Evolutionary conservation across 768 basidiomycete species (phyloP).

Genomic region (Cystofilobasidium capitatum): DNA sequence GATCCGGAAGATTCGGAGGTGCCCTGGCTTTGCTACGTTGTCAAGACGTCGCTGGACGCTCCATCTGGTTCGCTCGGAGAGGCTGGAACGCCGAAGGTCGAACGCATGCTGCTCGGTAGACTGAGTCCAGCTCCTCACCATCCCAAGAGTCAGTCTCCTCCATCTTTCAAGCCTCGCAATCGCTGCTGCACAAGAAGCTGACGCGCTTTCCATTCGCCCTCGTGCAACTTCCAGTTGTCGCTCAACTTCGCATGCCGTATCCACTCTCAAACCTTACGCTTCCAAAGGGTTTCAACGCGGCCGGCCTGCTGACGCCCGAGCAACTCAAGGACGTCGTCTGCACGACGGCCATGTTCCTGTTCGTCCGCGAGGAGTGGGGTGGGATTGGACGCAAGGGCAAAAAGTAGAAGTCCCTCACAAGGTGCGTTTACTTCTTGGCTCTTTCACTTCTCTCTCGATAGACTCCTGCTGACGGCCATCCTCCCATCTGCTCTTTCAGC

Average conservation of each 20-base stretch:
- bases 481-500: no score
- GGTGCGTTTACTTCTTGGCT: background rate
- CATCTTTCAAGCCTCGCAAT: background rate
- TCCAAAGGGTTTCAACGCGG: background rate
- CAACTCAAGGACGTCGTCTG: slow-evolving; percentile 24
- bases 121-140: slow-evolving; percentile 23
- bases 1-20: slow-evolving; percentile 24
- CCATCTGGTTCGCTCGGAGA: background rate
- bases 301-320: background rate
- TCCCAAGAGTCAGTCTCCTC: slow-evolving; percentile 11
- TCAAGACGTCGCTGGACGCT: background rate
- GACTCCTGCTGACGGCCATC: no score
- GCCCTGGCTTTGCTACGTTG: slow-evolving; percentile 17
- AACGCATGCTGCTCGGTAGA: slow-evolving; percentile 7
- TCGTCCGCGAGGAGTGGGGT: slow-evolving; percentile 22
- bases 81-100: background rate
- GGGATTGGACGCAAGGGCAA: slow-evolving; percentile 19
- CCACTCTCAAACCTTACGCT: slow-evolving; percentile 10
- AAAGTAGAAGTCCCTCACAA: background rate
- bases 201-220: background rate
- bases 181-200: background rate
- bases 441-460: no score
- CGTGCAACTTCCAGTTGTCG: slow-evolving; percentile 10
- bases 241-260: slow-evolving; percentile 23
- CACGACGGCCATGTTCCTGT: slow-evolving; percentile 17